Conservation (phyloP, 2,329 filamentous ascomycete species). For the Trichoderma simmonsii region DNA sequence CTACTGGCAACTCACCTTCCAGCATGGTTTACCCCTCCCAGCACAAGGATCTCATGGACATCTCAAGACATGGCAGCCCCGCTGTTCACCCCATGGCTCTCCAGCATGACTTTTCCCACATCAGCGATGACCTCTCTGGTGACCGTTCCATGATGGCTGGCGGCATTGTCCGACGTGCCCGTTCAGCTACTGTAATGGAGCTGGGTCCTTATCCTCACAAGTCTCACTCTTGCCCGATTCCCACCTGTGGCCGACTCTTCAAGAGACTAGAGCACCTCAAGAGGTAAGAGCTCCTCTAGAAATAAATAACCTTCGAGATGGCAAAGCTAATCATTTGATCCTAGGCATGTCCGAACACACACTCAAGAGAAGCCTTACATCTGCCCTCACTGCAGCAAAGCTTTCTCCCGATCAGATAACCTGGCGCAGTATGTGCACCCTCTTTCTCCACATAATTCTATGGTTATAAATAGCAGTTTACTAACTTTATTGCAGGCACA, state of each 20-base stretch:
- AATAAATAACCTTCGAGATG: not conserved
- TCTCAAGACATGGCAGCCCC: slow-evolving; percentile 83
- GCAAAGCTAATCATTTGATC: not conserved
- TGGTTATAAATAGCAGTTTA: slow-evolving; percentile 10
- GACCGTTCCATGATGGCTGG: slow-evolving; percentile 56
- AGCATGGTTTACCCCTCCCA: slow-evolving; percentile 70
- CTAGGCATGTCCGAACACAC: slow-evolving; percentile 96
- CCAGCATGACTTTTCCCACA: slow-evolving; percentile 66
- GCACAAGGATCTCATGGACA: slow-evolving; percentile 74
- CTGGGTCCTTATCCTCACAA: slow-evolving; percentile 95
- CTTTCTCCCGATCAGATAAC: slow-evolving; percentile 97
- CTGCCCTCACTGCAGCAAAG: slow-evolving; percentile 97
- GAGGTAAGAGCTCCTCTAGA: slow-evolving; percentile 61
- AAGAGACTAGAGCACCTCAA: slow-evolving; percentile 99
- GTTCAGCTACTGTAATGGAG: slow-evolving; percentile 95
- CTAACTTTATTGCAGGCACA: slow-evolving; percentile 60
- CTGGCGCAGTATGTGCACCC: slow-evolving; percentile 78
- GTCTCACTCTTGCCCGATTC: slow-evolving; percentile 98
- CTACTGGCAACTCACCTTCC: slow-evolving; percentile 73
- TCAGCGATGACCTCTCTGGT: slow-evolving; percentile 61
- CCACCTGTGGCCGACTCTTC: slow-evolving; percentile 93
- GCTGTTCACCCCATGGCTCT: slow-evolving; percentile 67
- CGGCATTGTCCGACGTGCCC: slow-evolving; percentile 81
- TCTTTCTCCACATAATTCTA: slow-evolving; percentile 23
- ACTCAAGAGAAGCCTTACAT: slow-evolving; percentile 98